Percentiles rank a stretch among this genome's conserved stretches.
Conservation (phyloP, 306 rosid genomes). For the Phaseolus lunatus region DNA sequence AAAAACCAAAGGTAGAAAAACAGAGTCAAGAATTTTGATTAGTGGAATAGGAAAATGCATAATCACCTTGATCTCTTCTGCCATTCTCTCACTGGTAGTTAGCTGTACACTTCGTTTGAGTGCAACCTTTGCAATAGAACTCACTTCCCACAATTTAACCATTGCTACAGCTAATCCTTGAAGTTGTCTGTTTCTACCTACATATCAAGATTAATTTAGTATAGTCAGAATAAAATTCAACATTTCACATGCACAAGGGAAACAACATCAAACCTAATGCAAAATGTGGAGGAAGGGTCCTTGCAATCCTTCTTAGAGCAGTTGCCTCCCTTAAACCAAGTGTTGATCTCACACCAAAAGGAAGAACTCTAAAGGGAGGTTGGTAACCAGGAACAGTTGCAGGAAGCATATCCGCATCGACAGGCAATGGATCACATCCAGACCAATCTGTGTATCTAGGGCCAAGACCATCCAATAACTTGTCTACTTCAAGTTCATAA, state of each 20-base stretch:
- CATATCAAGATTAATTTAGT: conserved; percentile 39
- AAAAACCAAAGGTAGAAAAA: conserved; percentile 18
- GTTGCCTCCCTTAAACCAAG: conserved; percentile 87
- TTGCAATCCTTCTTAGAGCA: conserved; percentile 78
- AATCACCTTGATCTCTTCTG: conserved; percentile 93
- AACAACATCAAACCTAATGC: conserved; percentile 69
- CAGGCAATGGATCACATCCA: conserved; percentile 88
- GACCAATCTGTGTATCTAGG: conserved; percentile 94
- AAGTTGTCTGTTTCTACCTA: conserved; percentile 93
- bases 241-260: conserved; percentile 35
- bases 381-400: conserved; percentile 74
- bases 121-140: conserved; percentile 91
- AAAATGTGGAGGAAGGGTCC: conserved; percentile 98
- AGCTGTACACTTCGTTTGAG: conserved; percentile 97
- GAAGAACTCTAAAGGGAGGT: conserved; percentile 96
- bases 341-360: conserved; percentile 80
- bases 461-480: conserved; percentile 78
- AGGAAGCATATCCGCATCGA: conserved; percentile 91
- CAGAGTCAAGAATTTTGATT: conserved; percentile 28
- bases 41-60: conserved; percentile 33
- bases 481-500: conserved; percentile 85
- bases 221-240: conserved; percentile 38
- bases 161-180: conserved; percentile 93
- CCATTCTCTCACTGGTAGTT: conserved; percentile 99
- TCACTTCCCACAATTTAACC: conserved; percentile 82